These are phyloP conservation scores for Achaetomiella virescens DNA, from an alignment of 495 filamentous ascomycete species.

Conservation along the genomic window DNA sequence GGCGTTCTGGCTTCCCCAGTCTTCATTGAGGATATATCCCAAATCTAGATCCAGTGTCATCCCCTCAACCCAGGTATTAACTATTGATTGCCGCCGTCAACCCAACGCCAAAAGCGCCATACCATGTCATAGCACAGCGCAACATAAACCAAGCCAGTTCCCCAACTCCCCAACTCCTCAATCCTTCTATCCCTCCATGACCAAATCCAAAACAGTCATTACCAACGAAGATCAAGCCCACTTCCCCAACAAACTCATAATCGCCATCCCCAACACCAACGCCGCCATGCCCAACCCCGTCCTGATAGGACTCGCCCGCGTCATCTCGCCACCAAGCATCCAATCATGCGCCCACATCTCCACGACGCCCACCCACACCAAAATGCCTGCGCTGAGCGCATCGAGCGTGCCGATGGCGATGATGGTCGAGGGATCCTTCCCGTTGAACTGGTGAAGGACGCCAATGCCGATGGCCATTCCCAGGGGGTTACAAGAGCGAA, in stretches of 20 bases:
- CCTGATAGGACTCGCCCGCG: constrained; percentile 12
- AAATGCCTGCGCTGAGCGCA: constrained; percentile 51
- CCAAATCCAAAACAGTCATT: background rate
- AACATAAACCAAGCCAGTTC: too few relatives aligned
- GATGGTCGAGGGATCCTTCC: constrained; percentile 47
- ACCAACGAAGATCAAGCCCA: constrained; percentile 22
- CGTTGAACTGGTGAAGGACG: constrained; percentile 49
- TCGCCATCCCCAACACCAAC: constrained; percentile 20
- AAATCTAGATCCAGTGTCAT: too few relatives aligned
- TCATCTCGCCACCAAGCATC: constrained; percentile 36
- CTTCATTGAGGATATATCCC: too few relatives aligned
- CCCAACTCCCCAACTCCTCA: too few relatives aligned
- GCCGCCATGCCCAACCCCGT: constrained; percentile 19
- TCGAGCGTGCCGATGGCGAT: constrained; percentile 54
- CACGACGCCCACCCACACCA: constrained; percentile 54
- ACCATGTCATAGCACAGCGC: too few relatives aligned
- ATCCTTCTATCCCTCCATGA: too few relatives aligned
- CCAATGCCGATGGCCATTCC: constrained; percentile 58
- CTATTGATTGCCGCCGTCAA: too few relatives aligned
- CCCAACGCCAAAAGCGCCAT: too few relatives aligned
- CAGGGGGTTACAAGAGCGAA: constrained; percentile 51
- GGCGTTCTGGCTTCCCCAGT: too few relatives aligned
- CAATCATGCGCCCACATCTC: constrained; percentile 57
- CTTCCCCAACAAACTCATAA: constrained; percentile 32
- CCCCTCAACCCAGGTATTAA: too few relatives aligned